phyloP scores from a whole-genome alignment of 2,329 filamentous ascomycete species.

The Penicillium polonicum region DNA sequence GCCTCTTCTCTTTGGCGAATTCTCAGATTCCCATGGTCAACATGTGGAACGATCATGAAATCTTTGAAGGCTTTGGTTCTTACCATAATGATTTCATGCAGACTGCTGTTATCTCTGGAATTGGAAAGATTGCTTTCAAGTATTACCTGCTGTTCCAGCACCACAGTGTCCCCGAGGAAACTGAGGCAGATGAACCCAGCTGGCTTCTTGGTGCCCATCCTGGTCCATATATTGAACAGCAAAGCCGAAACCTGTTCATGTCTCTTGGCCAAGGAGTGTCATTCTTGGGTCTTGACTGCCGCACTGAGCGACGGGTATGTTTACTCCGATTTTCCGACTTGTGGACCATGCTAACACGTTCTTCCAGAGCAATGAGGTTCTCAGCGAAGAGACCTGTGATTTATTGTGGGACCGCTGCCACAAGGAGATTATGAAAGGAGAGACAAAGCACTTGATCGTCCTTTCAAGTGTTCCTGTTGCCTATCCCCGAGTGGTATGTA shows the following conservation, averaged over 20 bases:
- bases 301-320: constrained; percentile 75
- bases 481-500: constrained; percentile 71
- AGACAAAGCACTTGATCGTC: constrained; percentile 87
- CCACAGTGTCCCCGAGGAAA: constrained; percentile 80
- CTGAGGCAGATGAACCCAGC: constrained; percentile 78
- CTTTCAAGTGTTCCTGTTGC: constrained; percentile 80
- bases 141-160: constrained; percentile 99
- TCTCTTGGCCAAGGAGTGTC: constrained; percentile 74
- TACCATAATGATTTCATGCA: constrained; percentile 91
- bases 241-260: constrained; percentile 83
- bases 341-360: constrained; percentile 21
- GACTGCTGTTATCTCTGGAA: constrained; percentile 81
- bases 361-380: constrained; percentile 65
- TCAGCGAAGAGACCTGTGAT: constrained; percentile 79
- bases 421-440: constrained; percentile 74
- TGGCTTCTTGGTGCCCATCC: constrained; percentile 79
- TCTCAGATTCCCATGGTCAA: constrained; percentile 98
- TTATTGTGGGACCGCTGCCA: constrained; percentile 83
- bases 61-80: constrained; percentile 88
- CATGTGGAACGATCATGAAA: constrained; percentile 94
- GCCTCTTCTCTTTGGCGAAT: constrained; percentile 86
- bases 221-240: constrained; percentile 87
- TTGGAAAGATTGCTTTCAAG: constrained; percentile 92
- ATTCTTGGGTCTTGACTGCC: constrained; percentile 83
- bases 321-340: neutral